phyloP scores from a whole-genome alignment of 306 rosid species.

The Cucurbita pepo region DNA sequence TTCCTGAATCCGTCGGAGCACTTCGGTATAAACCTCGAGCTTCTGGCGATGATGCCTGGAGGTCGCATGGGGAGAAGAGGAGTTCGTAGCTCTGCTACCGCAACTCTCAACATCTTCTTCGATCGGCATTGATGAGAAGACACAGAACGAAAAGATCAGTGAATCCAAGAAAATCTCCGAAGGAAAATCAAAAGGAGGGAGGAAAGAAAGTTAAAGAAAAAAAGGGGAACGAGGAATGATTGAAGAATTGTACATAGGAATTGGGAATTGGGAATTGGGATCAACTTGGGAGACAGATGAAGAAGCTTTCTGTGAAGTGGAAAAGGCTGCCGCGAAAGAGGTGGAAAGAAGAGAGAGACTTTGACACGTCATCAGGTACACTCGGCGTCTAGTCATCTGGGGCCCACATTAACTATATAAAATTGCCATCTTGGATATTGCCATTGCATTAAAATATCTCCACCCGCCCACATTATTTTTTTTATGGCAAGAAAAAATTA shows the following conservation, averaged over 20 bases:
- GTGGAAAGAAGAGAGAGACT: not conserved
- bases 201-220: not conserved
- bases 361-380: not conserved
- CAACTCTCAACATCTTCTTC: conserved; percentile 83
- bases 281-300: not conserved
- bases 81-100: conserved; percentile 54
- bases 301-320: not conserved
- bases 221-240: not conserved
- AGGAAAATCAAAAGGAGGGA: not conserved
- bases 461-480: not conserved
- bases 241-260: not conserved
- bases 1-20: conserved; percentile 68
- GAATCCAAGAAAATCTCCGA: not conserved
- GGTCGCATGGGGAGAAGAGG: conserved; percentile 25
- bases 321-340: not conserved
- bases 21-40: conserved; percentile 72
- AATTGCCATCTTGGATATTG: not conserved
- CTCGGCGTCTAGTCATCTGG: conserved; percentile 1
- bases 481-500: not conserved
- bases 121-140: conserved; percentile 29
- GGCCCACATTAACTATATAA: not conserved
- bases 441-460: too few relatives aligned
- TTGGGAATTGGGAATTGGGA: not conserved
- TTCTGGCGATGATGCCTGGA: conserved; percentile 60
- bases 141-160: not conserved